phyloP scores from a whole-genome alignment of 2,329 filamentous ascomycete species.

The Fusarium burgessii region DNA sequence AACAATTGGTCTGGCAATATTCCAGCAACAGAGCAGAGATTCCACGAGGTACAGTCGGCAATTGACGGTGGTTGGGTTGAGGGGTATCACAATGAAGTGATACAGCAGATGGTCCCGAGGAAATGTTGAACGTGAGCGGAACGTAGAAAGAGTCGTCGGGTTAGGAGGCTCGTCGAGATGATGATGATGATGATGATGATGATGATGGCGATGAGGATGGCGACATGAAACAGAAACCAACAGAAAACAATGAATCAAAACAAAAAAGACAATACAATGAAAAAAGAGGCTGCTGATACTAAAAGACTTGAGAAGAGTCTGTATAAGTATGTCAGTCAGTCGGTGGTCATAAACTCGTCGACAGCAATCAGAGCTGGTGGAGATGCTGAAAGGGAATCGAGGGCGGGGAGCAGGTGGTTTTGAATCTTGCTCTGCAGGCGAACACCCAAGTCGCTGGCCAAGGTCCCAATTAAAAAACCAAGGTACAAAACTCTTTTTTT shows the following conservation, averaged over 20 bases:
- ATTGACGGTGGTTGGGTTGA: constrained; percentile 23
- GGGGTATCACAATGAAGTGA: constrained; percentile 37
- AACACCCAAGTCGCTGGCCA: not conserved
- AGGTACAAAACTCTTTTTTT: constrained; percentile 32
- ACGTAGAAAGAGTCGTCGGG: constrained; percentile 16
- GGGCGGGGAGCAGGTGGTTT: constrained; percentile 46
- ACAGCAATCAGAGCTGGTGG: constrained; percentile 44
- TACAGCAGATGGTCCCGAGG: constrained; percentile 28
- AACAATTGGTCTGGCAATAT: constrained; percentile 52
- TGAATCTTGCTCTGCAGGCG: constrained; percentile 30
- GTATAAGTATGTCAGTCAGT: constrained; percentile 30
- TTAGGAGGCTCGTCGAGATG: constrained; percentile 25
- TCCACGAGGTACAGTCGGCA: constrained; percentile 38
- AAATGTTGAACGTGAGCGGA: constrained; percentile 16
- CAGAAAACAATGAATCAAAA: constrained; percentile 8
- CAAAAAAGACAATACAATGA: constrained; percentile 17
- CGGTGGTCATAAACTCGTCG: constrained; percentile 42
- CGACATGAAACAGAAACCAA: constrained; percentile 9
- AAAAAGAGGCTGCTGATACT: constrained; percentile 42
- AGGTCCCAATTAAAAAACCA: constrained; percentile 30
- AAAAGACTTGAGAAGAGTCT: constrained; percentile 11
- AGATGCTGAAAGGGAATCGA: constrained; percentile 36
- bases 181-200: not conserved
- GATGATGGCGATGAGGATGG: constrained; percentile 1
- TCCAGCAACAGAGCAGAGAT: constrained; percentile 53